Evolutionary conservation across 495 filamentous ascomycete species (phyloP), one percentile per base, ranked within the genome.

Genomic region (Lasiosphaeriaceae sp.): DNA sequence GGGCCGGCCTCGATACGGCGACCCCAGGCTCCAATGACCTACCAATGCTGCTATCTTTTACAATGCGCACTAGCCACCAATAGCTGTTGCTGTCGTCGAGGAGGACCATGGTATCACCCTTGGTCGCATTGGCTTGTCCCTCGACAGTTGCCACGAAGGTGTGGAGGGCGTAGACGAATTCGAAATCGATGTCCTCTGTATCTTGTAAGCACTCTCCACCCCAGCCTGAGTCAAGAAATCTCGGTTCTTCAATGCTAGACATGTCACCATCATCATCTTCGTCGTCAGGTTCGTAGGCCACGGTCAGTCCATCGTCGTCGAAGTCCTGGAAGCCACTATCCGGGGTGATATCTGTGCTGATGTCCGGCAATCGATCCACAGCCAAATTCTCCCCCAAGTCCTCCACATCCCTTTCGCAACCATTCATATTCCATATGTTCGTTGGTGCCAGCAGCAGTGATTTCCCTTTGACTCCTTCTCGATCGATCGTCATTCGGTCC

Each of bases 11-110:
- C n/a, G 21, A 3, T 1, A 3, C 41, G 9, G 20, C 0, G 23
- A 35, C 0, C 29, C 17, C n/a, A 12, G 24, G 1, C 2, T 48
- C 14, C 17, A 29, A 11, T 19, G 49, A 53, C 85, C 35, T 77
- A 96, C 93, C 94, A 71, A 98, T 97, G 66, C 91, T 97, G 66
- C 86, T 91, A 71, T 97, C 95, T 72, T 97, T 96, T 12, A 96
- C 92, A 19, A 99, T 90, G 51, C 93, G 82, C 14, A 99, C 94
- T 39, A 99, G 83, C 94, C 94, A 99, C 94, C 94, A 99, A 69
- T 99, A 99, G 71, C 92, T 96, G 76, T 99, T 99, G 70, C 90
- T 96, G 65, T 99, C 94, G 69, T 97, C 94, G n/a, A 99, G 82
- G 41, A 99, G 83, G n/a, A 97, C 92, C 94, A 99, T 99, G 16